phyloP scores from a whole-genome alignment of 495 filamentous ascomycete genomes.

The Apiosordaria backusii region DNA sequence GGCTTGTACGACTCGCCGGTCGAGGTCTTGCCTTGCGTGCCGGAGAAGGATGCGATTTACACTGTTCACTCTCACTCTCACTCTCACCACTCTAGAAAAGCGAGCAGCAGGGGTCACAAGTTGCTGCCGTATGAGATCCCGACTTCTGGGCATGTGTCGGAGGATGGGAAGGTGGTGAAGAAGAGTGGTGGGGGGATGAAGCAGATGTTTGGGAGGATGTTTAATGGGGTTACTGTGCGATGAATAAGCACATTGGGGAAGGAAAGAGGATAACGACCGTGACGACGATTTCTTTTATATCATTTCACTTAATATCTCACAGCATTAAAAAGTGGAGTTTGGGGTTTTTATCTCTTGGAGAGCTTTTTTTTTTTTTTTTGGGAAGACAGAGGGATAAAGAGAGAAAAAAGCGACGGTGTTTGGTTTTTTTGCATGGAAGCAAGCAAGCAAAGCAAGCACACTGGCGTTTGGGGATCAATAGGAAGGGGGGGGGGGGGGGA shows the following conservation, averaged over 20 bases:
- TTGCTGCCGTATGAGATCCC: slow-evolving; percentile 49
- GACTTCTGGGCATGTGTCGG: slow-evolving; percentile 34
- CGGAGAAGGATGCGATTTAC: slow-evolving; percentile 30
- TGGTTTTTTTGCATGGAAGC: not conserved
- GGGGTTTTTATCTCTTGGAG: too few relatives aligned
- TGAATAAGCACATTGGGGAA: not conserved
- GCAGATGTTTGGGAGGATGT: slow-evolving; percentile 40
- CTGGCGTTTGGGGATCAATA: not conserved
- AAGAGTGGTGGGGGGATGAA: slow-evolving; percentile 30
- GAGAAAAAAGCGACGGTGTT: not conserved
- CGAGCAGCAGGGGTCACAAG: slow-evolving; percentile 17
- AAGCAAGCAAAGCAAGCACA: not conserved
- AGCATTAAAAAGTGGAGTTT: not conserved
- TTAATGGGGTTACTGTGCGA: slow-evolving; percentile 27
- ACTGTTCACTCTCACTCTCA: slow-evolving; percentile 10
- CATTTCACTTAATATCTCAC: not conserved
- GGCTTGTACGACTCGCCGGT: slow-evolving; percentile 38
- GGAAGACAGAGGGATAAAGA: not conserved
- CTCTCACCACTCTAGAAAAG: not conserved
- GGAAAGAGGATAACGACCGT: not conserved
- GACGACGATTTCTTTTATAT: slow-evolving; percentile 1
- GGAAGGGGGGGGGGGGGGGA: not conserved
- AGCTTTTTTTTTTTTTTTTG: not conserved
- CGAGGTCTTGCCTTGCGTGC: slow-evolving; percentile 31
- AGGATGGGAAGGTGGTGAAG: slow-evolving; percentile 37